phyloP scores from a whole-genome alignment of 2,329 filamentous ascomycete species.

The Neopestalotiopsis sp. region DNA sequence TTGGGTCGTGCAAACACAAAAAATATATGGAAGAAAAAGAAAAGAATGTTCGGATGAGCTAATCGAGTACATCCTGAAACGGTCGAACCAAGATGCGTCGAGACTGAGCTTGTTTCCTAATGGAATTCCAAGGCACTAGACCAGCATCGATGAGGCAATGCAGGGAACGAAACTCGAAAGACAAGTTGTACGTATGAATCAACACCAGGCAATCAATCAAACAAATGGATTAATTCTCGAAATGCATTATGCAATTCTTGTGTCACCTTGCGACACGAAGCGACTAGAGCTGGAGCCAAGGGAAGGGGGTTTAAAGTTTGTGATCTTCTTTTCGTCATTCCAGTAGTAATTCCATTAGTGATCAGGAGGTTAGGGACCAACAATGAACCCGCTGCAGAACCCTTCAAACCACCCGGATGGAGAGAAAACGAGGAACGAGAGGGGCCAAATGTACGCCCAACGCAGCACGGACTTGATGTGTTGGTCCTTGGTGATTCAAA shows the following conservation, averaged over 20 bases:
- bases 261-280: constrained; percentile 9
- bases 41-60: constrained; percentile 8
- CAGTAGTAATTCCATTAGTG: background rate
- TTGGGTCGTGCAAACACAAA: background rate
- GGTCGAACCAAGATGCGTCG: constrained; percentile 11
- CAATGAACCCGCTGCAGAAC: background rate
- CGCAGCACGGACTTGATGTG: background rate
- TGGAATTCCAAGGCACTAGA: background rate
- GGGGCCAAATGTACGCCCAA: background rate
- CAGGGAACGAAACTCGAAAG: background rate
- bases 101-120: constrained; percentile 8
- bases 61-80: constrained; percentile 14
- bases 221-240: background rate
- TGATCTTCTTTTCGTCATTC: background rate
- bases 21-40: background rate
- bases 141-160: constrained; percentile 5
- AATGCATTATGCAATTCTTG: constrained; percentile 15
- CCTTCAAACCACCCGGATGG: background rate
- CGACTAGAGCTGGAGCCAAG: background rate
- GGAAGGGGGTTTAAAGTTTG: background rate
- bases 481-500: no score
- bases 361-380: background rate
- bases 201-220: background rate
- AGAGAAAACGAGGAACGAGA: background rate
- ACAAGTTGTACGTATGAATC: background rate